A percentile compares a stretch with the other conserved stretches of the same genome.
Conservation (phyloP, 768 basidiomycete genomes). For the Hemileccinum impolitum region DNA sequence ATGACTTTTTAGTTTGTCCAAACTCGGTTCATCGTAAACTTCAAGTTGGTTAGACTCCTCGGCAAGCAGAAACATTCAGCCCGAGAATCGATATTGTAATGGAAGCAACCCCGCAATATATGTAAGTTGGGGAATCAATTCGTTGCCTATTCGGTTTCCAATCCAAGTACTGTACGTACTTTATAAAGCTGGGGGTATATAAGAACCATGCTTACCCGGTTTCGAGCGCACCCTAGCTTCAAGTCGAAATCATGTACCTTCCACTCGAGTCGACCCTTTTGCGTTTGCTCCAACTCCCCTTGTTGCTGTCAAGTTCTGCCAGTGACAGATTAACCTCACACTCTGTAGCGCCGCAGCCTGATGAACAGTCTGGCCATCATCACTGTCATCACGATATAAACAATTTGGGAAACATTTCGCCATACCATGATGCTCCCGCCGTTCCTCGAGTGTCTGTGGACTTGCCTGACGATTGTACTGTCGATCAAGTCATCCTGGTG, state of each 20-base stretch:
- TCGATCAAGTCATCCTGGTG: conserved; percentile 42
- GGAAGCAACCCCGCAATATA: too few species aligned
- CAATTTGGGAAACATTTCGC: conserved; percentile 35
- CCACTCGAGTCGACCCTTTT: conserved; percentile 7
- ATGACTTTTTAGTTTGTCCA: too few species aligned
- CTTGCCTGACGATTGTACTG: conserved; percentile 37
- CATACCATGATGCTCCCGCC: conserved; percentile 34
- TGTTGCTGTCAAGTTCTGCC: not conserved
- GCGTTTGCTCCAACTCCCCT: conserved; percentile 15
- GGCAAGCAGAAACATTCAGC: too few species aligned
- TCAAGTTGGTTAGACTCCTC: too few species aligned
- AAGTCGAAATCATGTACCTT: conserved; percentile 16
- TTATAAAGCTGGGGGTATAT: not conserved
- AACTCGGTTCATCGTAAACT: too few species aligned
- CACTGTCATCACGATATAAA: not conserved
- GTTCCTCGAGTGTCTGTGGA: conserved; percentile 25
- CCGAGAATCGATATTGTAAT: too few species aligned
- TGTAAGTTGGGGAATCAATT: too few species aligned
- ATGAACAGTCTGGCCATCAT: not conserved
- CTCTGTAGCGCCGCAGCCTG: not conserved
- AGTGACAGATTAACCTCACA: not conserved
- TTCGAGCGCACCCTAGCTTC: not conserved
- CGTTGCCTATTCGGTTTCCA: too few species aligned
- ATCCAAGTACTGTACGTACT: too few species aligned
- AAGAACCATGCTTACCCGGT: not conserved